phyloP scores from a whole-genome alignment of 805 yeast genomes.

The Candida berthetii region DNA sequence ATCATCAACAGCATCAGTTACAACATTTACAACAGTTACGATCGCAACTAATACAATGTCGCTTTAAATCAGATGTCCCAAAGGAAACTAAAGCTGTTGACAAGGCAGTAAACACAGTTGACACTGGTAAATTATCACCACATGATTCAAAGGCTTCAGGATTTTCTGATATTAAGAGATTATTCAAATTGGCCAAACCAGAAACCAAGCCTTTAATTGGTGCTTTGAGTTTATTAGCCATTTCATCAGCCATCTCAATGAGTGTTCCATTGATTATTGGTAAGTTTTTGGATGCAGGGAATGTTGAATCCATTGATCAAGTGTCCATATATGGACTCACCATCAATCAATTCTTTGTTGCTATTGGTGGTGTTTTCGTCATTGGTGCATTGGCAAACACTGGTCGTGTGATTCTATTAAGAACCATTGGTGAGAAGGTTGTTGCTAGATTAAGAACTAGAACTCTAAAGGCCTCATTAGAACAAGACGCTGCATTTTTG shows the following conservation, averaged over 20 bases:
- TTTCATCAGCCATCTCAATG: slow-evolving; percentile 79
- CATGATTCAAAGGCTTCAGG: slow-evolving; percentile 29
- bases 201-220: slow-evolving; percentile 48
- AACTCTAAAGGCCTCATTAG: slow-evolving; percentile 67
- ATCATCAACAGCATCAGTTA: too few species aligned
- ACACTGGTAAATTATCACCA: slow-evolving; percentile 16
- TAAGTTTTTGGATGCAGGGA: slow-evolving; percentile 61
- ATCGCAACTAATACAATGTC: background rate
- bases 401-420: slow-evolving; percentile 69
- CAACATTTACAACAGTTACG: background rate
- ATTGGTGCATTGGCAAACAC: slow-evolving; percentile 76
- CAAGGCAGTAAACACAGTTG: background rate
- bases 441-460: slow-evolving; percentile 80
- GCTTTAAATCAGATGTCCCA: background rate
- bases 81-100: too few species aligned
- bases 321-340: slow-evolving; percentile 52
- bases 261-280: slow-evolving; percentile 81
- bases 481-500: slow-evolving; percentile 85
- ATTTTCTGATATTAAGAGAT: slow-evolving; percentile 29
- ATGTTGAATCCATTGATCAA: slow-evolving; percentile 22
- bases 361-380: slow-evolving; percentile 55
- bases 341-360: slow-evolving; percentile 55
- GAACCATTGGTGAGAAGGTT: slow-evolving; percentile 79
- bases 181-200: slow-evolving; percentile 50
- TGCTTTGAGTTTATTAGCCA: slow-evolving; percentile 59